phyloP scores from a whole-genome alignment of 345 rosid species.

The Eucalyptus shirleyi region DNA sequence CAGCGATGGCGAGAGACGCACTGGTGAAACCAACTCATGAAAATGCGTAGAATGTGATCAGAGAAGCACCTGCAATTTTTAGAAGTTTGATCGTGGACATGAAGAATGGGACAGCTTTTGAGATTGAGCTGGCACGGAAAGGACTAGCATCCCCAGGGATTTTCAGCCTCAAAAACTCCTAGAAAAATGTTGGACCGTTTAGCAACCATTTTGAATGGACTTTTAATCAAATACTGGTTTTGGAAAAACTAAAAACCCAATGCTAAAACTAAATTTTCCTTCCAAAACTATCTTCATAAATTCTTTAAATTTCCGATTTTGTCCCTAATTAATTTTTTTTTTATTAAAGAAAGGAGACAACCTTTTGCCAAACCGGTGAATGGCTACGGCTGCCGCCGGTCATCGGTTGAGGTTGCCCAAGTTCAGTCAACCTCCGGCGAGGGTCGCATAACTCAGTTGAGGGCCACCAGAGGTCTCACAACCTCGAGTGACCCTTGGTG shows the following conservation, averaged over 20 bases:
- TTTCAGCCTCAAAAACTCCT: rapidly evolving
- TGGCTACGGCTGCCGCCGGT: rapidly evolving
- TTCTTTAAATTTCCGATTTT: rapidly evolving
- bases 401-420: no score
- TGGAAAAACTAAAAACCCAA: rapidly evolving
- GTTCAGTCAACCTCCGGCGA: rapidly evolving
- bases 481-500: rapidly evolving
- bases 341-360: no score
- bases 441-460: rapidly evolving
- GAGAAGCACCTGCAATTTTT: background rate
- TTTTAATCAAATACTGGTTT: no score
- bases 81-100: background rate
- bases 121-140: background rate
- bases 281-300: rapidly evolving
- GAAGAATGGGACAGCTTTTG: background rate
- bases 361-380: rapidly evolving
- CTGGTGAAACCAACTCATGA: background rate
- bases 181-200: rapidly evolving
- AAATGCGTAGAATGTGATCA: background rate
- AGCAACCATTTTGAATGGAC: rapidly evolving
- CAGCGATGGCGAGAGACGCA: background rate
- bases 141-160: rapidly evolving
- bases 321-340: no score
- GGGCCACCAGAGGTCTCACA: rapidly evolving
- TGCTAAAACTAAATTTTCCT: rapidly evolving